Base-by-base conservation (phyloP, 371 early-diverging fungal species). In the Mortierella sp. region DNA sequence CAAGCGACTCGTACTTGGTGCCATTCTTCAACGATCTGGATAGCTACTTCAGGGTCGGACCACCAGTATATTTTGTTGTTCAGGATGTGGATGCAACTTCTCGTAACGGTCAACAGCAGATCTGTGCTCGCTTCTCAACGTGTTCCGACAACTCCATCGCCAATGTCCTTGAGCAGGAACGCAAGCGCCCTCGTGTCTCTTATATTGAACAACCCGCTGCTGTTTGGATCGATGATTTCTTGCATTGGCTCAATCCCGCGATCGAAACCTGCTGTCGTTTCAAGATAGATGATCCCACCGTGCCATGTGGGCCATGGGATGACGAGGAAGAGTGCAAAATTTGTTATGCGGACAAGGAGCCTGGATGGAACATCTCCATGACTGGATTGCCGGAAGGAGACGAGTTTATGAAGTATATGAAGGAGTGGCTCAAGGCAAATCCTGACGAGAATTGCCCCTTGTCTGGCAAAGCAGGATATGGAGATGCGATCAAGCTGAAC, bases 41-140 rank as follows among this genome's bases (percentile, higher is more conserved):
- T 41, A 53, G 55, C 3, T 89, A 91, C 56, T 88, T 92, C 59
- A 79, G 85, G 27, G 84, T 88, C 0, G 93, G 93, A 0, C 92
- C 93, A 0, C 93, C 93, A 0, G 90, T 92, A 3, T 92, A 91
- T 53, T 92, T 91, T 81, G 91, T 92, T 0, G 83, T 87, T n/a
- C 80, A 80, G 41, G 82, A 68, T 40, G 82, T 80, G 10, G 85
- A 91, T 53, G 58, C 83, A 9, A 88, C 87, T 0, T 72, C 80
- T n/a, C 68, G 71, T 7, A 46, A 65, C 2, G 85, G 81, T 9
- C 88, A 90, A 50, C 76, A 85, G 46, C 80, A 86, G 40, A 63
- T 91, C 9, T 91, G 92, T 63, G 91, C 88, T 25, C 79, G 89
- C 40, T 89, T 91, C 59, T 71, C 88, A 0, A 79, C 81, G 0